Evolutionary conservation across 306 rosid species (phyloP).

Genomic region (Senna tora): DNA sequence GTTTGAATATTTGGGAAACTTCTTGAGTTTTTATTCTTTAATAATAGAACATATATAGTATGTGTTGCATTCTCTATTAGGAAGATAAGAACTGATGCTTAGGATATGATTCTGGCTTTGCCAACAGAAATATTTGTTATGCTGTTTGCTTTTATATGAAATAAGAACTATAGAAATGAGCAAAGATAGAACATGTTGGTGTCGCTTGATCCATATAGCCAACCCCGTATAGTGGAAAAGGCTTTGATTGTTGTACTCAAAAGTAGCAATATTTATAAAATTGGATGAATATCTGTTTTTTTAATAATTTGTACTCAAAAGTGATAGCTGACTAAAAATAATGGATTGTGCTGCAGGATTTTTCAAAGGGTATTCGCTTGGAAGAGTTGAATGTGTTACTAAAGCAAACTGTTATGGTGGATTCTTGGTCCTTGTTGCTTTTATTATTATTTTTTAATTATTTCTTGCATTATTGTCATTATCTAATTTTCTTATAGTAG

Average conservation of each 20-base stretch:
- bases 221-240: too few species aligned
- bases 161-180: too few species aligned
- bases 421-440: constrained; percentile 38
- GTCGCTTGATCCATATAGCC: too few species aligned
- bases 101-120: constrained; percentile 20
- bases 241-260: too few species aligned
- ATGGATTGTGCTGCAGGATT: constrained; percentile 72
- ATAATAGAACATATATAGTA: constrained; percentile 19
- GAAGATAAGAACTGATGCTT: constrained; percentile 33
- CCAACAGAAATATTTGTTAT: constrained; percentile 21
- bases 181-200: too few species aligned
- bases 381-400: constrained; percentile 93
- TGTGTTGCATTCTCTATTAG: constrained; percentile 35
- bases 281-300: constrained; percentile 24
- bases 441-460: not conserved
- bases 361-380: constrained; percentile 87
- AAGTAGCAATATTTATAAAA: not conserved
- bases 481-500: not conserved
- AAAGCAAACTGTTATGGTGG: constrained; percentile 90
- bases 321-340: constrained; percentile 26
- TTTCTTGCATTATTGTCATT: constrained; percentile 6
- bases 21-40: constrained; percentile 36
- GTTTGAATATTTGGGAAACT: constrained; percentile 30
- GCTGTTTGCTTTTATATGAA: constrained; percentile 26
- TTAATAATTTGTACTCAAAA: constrained; percentile 21